These are phyloP conservation scores for Quercus engelmannii DNA, from an alignment of 306 rosid genomes.

Conservation along the genomic window DNA sequence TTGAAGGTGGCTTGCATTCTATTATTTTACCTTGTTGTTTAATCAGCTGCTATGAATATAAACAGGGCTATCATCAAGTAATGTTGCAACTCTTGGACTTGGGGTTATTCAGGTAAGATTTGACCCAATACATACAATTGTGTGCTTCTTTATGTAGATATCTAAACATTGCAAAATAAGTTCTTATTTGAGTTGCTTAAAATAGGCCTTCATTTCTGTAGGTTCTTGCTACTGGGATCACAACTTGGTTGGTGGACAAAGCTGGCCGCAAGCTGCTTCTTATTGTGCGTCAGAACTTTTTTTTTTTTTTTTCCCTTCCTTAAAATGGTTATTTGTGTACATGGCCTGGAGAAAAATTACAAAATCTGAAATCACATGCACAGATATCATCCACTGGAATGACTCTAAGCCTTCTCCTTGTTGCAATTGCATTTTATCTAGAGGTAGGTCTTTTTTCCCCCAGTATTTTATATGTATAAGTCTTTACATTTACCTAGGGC, in stretches of 20 bases:
- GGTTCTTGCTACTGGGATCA: slow-evolving; percentile 66
- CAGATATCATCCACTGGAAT: slow-evolving; percentile 67
- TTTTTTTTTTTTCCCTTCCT: background rate
- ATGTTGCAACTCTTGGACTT: slow-evolving; percentile 63
- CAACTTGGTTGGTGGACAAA: slow-evolving; percentile 84
- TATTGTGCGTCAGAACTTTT: slow-evolving; percentile 42
- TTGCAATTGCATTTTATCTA: slow-evolving; percentile 58
- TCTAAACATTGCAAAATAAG: background rate
- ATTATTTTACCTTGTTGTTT: slow-evolving; percentile 22
- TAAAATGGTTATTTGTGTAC: background rate
- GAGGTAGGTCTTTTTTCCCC: slow-evolving; percentile 43
- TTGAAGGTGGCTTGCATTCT: slow-evolving; percentile 14
- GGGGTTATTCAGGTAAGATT: slow-evolving; percentile 67
- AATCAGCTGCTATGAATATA: background rate
- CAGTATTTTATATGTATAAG: background rate
- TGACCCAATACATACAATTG: slow-evolving; percentile 1
- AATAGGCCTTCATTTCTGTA: slow-evolving; percentile 23
- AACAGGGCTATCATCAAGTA: slow-evolving; percentile 67
- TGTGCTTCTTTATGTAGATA: background rate
- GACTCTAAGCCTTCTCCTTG: slow-evolving; percentile 70
- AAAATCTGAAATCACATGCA: slow-evolving; percentile 19
- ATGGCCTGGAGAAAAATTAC: background rate
- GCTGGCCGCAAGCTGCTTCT: slow-evolving; percentile 75
- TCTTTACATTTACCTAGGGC: background rate
- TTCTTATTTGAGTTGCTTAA: background rate